These are phyloP conservation scores for Dacryopinax spathularia DNA, from an alignment of 768 basidiomycete genomes.

Conservation along the genomic window DNA sequence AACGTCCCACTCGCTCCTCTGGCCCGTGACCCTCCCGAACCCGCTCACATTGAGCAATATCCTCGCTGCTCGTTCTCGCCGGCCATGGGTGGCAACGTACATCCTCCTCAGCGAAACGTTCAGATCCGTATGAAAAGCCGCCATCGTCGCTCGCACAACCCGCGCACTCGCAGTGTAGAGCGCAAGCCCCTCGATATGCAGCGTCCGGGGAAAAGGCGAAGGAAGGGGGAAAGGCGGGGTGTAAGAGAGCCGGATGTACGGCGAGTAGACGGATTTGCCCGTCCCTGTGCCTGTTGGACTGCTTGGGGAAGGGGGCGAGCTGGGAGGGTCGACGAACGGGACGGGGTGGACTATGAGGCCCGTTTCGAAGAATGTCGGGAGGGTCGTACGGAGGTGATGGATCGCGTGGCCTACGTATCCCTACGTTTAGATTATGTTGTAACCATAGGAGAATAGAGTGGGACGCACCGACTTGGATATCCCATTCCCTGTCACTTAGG, in stretches of 20 bases:
- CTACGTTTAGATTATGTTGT: slow-evolving; percentile 15
- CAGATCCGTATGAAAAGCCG: slow-evolving; percentile 57
- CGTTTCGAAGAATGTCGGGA: slow-evolving; percentile 54
- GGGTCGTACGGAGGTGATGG: slow-evolving; percentile 49
- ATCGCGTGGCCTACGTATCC: slow-evolving; percentile 48
- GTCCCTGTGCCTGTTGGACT: slow-evolving; percentile 13
- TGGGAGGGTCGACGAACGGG: background rate
- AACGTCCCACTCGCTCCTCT: slow-evolving; percentile 58
- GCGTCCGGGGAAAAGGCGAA: slow-evolving; percentile 52
- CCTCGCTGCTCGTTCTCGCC: slow-evolving; percentile 23
- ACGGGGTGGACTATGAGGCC: slow-evolving; percentile 40
- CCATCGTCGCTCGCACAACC: slow-evolving; percentile 58
- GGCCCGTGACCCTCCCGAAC: slow-evolving; percentile 47
- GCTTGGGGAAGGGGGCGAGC: slow-evolving; percentile 17
- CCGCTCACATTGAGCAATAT: slow-evolving; percentile 46
- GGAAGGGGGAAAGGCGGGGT: slow-evolving; percentile 47
- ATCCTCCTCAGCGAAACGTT: slow-evolving; percentile 39
- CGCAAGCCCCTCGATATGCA: slow-evolving; percentile 61
- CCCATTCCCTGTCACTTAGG: slow-evolving; percentile 61
- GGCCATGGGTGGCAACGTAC: slow-evolving; percentile 21
- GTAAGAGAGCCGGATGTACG: slow-evolving; percentile 47
- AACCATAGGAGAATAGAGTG: background rate
- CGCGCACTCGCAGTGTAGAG: slow-evolving; percentile 57
- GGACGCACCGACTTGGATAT: slow-evolving; percentile 52
- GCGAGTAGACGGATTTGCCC: slow-evolving; percentile 37